Conservation (phyloP, 2,329 filamentous ascomycete genomes). For the Zalaria obscura region DNA sequence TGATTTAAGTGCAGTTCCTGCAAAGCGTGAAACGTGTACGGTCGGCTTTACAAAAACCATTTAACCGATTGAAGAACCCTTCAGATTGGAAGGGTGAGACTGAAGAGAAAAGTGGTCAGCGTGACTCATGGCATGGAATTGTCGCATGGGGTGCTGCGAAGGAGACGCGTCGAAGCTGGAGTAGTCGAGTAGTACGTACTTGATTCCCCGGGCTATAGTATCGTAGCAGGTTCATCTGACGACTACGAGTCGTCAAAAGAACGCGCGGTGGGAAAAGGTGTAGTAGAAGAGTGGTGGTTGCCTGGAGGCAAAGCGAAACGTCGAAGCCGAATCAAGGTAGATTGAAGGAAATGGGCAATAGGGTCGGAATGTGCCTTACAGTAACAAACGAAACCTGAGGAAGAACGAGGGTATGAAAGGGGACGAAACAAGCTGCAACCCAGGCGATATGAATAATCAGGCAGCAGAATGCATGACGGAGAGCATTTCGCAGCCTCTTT, state of each 20-base stretch:
- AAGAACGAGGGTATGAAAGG: not conserved
- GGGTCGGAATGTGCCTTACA: not conserved
- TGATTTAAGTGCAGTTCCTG: slow-evolving; percentile 51
- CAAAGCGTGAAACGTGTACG: slow-evolving; percentile 83
- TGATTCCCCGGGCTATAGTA: slow-evolving; percentile 24
- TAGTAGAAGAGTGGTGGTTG: not conserved
- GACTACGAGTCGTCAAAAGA: slow-evolving; percentile 73
- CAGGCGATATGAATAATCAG: not conserved
- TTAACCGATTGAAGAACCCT: slow-evolving; percentile 62
- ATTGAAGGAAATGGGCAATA: not conserved
- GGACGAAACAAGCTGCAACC: not conserved
- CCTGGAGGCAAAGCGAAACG: not conserved
- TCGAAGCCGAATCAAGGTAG: not conserved
- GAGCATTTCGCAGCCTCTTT: not conserved
- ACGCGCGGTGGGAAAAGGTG: slow-evolving; percentile 46
- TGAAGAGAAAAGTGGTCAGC: slow-evolving; percentile 9
- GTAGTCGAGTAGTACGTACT: slow-evolving; percentile 29
- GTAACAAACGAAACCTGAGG: not conserved
- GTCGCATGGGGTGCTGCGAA: slow-evolving; percentile 1
- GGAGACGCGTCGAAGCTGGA: slow-evolving; percentile 14
- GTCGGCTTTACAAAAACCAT: slow-evolving; percentile 63
- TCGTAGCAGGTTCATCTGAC: slow-evolving; percentile 93
- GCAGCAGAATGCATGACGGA: not conserved
- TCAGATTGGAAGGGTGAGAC: slow-evolving; percentile 39
- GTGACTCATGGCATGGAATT: not conserved